These are phyloP conservation scores for Suhomyces sp. DNA, from an alignment of 805 yeast species.

Conservation along the genomic window DNA sequence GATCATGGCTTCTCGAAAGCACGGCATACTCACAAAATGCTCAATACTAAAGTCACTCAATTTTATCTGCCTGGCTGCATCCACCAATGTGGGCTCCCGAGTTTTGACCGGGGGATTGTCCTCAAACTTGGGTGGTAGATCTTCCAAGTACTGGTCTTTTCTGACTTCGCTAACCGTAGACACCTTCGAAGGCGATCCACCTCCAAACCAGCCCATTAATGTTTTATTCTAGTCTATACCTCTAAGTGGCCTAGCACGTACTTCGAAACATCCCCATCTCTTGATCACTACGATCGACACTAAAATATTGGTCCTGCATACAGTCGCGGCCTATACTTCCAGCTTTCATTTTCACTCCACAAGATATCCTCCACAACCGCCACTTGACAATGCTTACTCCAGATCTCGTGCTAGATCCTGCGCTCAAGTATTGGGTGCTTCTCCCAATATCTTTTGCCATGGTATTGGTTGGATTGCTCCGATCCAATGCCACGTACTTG, in stretches of 20 bases:
- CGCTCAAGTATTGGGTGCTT: conserved; percentile 83
- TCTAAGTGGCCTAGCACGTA: neutral
- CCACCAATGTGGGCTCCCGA: conserved; percentile 16
- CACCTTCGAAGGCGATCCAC: conserved; percentile 33
- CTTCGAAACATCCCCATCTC: neutral
- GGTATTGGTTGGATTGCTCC: conserved; percentile 79
- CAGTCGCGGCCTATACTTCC: neutral
- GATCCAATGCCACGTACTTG: conserved; percentile 64
- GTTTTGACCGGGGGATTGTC: conserved; percentile 24
- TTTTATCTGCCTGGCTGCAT: conserved; percentile 45
- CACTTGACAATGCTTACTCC: conserved; percentile 5
- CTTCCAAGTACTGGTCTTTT: conserved; percentile 43
- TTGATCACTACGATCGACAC: neutral
- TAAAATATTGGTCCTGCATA: neutral
- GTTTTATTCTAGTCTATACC: neutral
- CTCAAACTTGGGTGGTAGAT: conserved; percentile 51
- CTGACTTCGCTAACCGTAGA: conserved; percentile 32
- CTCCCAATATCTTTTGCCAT: conserved; percentile 86
- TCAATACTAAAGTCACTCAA: conserved; percentile 51
- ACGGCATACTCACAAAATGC: conserved; percentile 60
- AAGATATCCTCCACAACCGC: neutral
- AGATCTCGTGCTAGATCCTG: conserved; percentile 65
- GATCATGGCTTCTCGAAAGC: conserved; percentile 76
- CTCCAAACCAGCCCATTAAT: conserved; percentile 48
- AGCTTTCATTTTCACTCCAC: neutral